A percentile compares a stretch with the other conserved stretches of the same genome.
Conservation (phyloP, 345 rosid species). For the Rhizophora mangle region DNA sequence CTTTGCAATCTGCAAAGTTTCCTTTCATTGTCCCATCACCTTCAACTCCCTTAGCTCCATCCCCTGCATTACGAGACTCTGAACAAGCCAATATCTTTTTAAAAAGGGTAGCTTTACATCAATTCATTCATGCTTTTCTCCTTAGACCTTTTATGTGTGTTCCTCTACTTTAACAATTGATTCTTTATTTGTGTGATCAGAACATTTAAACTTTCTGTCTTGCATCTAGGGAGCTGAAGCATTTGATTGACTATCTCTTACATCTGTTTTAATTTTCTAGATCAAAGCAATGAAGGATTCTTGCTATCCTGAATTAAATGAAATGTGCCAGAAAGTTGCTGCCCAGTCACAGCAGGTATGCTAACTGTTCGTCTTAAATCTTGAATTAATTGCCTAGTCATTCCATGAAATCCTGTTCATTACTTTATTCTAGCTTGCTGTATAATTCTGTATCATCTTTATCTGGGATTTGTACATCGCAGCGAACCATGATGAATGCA, state of each 20-base stretch:
- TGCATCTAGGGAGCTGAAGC: not conserved
- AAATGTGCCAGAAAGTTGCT: slow-evolving; percentile 61
- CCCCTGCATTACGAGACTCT: slow-evolving; percentile 49
- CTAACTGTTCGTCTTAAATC: slow-evolving; percentile 7
- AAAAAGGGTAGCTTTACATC: no score
- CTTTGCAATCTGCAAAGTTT: slow-evolving; percentile 77
- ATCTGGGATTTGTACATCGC: slow-evolving; percentile 60
- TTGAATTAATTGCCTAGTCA: not conserved
- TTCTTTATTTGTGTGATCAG: not conserved
- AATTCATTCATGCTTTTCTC: no score
- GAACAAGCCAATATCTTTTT: no score
- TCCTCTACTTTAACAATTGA: not conserved
- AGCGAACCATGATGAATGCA: slow-evolving; percentile 54
- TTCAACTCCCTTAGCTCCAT: slow-evolving; percentile 82
- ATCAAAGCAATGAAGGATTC: slow-evolving; percentile 62
- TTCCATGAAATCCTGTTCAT: not conserved
- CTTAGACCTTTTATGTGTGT: not conserved
- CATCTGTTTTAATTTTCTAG: slow-evolving; percentile 21
- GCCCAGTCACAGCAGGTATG: slow-evolving; percentile 63
- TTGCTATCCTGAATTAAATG: slow-evolving; percentile 62
- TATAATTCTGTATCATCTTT: slow-evolving; percentile 62
- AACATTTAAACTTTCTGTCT: not conserved
- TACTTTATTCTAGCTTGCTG: slow-evolving; percentile 36
- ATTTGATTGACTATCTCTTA: not conserved
- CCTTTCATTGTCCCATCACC: slow-evolving; percentile 86